Percentiles rank a stretch among this genome's conserved stretches.
These are phyloP conservation scores for Thelonectria blattea DNA, from an alignment of 2,329 filamentous ascomycete species.

Conservation along the genomic window DNA sequence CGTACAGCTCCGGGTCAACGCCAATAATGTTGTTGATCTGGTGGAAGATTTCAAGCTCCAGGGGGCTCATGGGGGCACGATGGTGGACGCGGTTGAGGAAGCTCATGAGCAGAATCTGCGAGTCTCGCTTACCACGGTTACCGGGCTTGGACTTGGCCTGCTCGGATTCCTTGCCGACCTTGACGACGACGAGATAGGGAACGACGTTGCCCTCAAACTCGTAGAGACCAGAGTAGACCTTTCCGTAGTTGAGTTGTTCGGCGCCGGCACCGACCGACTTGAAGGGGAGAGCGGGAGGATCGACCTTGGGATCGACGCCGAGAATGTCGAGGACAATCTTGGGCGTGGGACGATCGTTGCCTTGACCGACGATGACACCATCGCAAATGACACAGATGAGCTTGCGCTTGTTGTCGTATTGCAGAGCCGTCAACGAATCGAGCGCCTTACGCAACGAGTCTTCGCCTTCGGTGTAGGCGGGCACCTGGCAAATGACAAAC, in stretches of 20 bases:
- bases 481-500: slow-evolving; percentile 98
- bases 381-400: slow-evolving; percentile 96
- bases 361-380: slow-evolving; percentile 93
- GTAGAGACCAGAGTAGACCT: slow-evolving; percentile 97
- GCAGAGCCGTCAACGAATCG: slow-evolving; percentile 90
- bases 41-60: slow-evolving; percentile 98
- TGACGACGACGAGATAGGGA: slow-evolving; percentile 93
- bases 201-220: slow-evolving; percentile 98
- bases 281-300: slow-evolving; percentile 92
- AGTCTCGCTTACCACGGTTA: slow-evolving; percentile 98
- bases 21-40: slow-evolving; percentile 99
- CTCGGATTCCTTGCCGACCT: slow-evolving; percentile 96
- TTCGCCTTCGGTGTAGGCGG: slow-evolving; percentile 97
- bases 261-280: slow-evolving; percentile 88
- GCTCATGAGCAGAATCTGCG: slow-evolving; percentile 92
- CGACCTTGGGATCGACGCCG: slow-evolving; percentile 94
- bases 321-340: slow-evolving; percentile 98
- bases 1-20: slow-evolving; percentile 95
- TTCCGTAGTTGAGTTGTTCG: slow-evolving; percentile 96
- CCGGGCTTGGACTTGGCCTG: slow-evolving; percentile 90
- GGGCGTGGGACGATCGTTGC: slow-evolving; percentile 94
- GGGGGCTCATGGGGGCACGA: slow-evolving; percentile 89
- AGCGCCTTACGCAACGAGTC: slow-evolving; percentile 91
- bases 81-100: slow-evolving; percentile 99
- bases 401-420: slow-evolving; percentile 98